These are phyloP conservation scores for Celoporthe dispersa DNA, from an alignment of 2,329 filamentous ascomycete species.

Conservation along the genomic window DNA sequence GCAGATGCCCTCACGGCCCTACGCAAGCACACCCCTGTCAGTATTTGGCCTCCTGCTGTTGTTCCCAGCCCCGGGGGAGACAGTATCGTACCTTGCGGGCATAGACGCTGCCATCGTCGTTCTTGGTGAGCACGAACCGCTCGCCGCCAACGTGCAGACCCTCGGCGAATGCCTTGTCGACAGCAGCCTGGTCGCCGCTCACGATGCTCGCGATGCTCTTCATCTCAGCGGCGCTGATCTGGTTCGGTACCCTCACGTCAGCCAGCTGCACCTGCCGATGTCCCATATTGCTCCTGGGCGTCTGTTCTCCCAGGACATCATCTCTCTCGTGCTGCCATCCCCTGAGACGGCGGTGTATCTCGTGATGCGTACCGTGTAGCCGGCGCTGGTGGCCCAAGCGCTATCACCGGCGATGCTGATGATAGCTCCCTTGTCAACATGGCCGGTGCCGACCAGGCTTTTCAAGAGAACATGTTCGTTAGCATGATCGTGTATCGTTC, in stretches of 20 bases:
- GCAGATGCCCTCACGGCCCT: conserved; percentile 79
- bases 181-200: conserved; percentile 47
- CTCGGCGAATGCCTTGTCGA: conserved; percentile 69
- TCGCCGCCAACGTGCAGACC: conserved; percentile 78
- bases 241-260: conserved; percentile 31
- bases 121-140: conserved; percentile 77
- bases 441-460: conserved; percentile 79
- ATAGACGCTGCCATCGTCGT: conserved; percentile 80
- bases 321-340: not conserved
- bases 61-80: not conserved
- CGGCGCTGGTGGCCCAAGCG: conserved; percentile 72
- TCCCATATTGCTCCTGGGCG: not conserved
- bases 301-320: not conserved
- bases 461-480: conserved; percentile 1
- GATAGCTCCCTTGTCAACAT: conserved; percentile 84
- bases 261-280: conserved; percentile 7
- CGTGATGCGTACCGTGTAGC: conserved; percentile 67
- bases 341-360: conserved; percentile 21
- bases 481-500: conserved; percentile 14
- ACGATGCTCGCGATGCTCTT: conserved; percentile 61
- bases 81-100: conserved; percentile 73
- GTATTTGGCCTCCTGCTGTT: conserved; percentile 3
- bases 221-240: conserved; percentile 64
- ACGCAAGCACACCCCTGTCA: conserved; percentile 21
- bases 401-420: conserved; percentile 81